These are phyloP conservation scores for Vaccinium vitisidaea DNA, from an alignment of 148 eudicot genomes.

Conservation along the genomic window DNA sequence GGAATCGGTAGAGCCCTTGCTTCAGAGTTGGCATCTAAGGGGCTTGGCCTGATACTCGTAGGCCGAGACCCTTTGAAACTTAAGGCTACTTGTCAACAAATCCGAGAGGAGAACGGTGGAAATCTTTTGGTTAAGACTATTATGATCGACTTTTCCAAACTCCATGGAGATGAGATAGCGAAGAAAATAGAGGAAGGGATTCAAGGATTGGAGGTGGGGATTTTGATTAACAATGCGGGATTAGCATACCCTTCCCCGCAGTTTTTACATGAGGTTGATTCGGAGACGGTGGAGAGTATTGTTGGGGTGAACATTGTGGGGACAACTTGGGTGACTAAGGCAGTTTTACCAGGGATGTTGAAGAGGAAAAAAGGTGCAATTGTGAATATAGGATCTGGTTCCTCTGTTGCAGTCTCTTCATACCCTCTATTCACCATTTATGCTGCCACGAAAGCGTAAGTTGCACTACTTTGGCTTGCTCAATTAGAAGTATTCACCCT, in stretches of 20 bases:
- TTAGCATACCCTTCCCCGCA: slow-evolving; percentile 45
- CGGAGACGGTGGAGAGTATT: slow-evolving; percentile 26
- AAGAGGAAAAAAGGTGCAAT: slow-evolving; percentile 49
- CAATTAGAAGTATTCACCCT: not conserved
- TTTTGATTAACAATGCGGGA: slow-evolving; percentile 61
- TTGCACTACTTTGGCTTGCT: not conserved
- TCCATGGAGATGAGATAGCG: slow-evolving; percentile 32
- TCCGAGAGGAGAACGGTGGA: slow-evolving; percentile 4
- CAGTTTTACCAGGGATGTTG: slow-evolving; percentile 45
- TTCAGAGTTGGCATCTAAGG: slow-evolving; percentile 43
- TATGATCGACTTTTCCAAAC: slow-evolving; percentile 50
- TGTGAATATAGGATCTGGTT: slow-evolving; percentile 67
- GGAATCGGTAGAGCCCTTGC: slow-evolving; percentile 53
- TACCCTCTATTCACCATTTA: slow-evolving; percentile 55
- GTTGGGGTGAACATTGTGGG: slow-evolving; percentile 52
- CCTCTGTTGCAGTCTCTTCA: slow-evolving; percentile 46
- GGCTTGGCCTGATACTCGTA: slow-evolving; percentile 44
- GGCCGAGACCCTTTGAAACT: slow-evolving; percentile 48
- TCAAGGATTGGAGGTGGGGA: slow-evolving; percentile 52
- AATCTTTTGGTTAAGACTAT: slow-evolving; percentile 30
- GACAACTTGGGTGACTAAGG: slow-evolving; percentile 41
- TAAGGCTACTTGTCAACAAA: slow-evolving; percentile 26
- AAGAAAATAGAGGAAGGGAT: slow-evolving; percentile 28
- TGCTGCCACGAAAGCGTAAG: slow-evolving; percentile 68
- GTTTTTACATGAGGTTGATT: slow-evolving; percentile 54